A percentile compares a stretch with the other conserved stretches of the same genome.
Evolutionary conservation across 257 asterid genomes (phyloP).

Genomic region (Coffea eugenioides): DNA sequence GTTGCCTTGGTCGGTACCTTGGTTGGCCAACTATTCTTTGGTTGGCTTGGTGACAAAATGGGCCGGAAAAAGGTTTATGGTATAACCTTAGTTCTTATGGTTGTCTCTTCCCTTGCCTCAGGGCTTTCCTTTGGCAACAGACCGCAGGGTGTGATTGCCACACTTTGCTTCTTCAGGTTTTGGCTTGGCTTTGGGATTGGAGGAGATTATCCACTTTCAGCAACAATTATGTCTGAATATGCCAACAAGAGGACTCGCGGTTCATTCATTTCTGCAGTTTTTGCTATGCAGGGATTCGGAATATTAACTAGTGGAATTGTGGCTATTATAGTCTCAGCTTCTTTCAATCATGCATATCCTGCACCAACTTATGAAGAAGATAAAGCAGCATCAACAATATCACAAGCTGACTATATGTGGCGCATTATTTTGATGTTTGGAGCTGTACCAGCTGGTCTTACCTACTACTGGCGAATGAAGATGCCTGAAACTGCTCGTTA

Average conservation of each 20-base stretch:
- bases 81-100: slow-evolving; percentile 51
- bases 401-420: slow-evolving; percentile 59
- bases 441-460: slow-evolving; percentile 46
- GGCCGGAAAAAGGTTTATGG: slow-evolving; percentile 62
- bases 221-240: slow-evolving; percentile 71
- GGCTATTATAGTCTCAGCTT: slow-evolving; percentile 38
- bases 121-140: slow-evolving; percentile 52
- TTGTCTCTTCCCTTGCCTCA: slow-evolving; percentile 44
- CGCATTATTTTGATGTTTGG: slow-evolving; percentile 58
- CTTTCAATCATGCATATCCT: slow-evolving; percentile 29
- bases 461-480: slow-evolving; percentile 55
- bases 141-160: slow-evolving; percentile 40
- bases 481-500: slow-evolving; percentile 71
- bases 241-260: slow-evolving; percentile 65
- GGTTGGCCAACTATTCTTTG: slow-evolving; percentile 61
- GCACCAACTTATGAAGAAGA: slow-evolving; percentile 49
- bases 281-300: slow-evolving; percentile 71
- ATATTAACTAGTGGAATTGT: slow-evolving; percentile 50
- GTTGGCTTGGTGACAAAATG: slow-evolving; percentile 60
- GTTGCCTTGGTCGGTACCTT: slow-evolving; percentile 60
- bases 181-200: slow-evolving; percentile 74
- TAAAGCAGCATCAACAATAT: slow-evolving; percentile 40
- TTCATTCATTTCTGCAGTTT: slow-evolving; percentile 58
- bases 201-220: slow-evolving; percentile 65
- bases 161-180: slow-evolving; percentile 61